Conservation (phyloP, 768 basidiomycete genomes). For the Tulasnella sp. region DNA sequence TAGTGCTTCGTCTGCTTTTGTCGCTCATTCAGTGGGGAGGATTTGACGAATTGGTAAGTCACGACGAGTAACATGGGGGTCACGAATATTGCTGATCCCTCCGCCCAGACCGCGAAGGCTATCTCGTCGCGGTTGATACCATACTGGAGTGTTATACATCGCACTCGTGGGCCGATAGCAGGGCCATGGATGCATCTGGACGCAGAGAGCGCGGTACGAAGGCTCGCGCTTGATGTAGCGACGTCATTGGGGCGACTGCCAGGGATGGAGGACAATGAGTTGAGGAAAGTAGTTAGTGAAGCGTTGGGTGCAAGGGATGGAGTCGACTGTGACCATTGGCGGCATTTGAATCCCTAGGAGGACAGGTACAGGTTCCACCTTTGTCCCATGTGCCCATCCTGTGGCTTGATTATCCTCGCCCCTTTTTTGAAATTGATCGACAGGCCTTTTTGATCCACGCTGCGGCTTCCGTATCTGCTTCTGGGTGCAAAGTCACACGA, state of each 20-base stretch:
- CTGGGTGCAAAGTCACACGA: no score
- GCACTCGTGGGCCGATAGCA: slow-evolving; percentile 55
- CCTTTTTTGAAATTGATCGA: no score
- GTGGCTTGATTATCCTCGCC: no score
- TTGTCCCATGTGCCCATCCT: no score
- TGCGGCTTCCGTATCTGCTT: no score
- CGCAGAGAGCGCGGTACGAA: slow-evolving; percentile 33
- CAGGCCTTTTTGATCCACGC: no score
- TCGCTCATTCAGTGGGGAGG: slow-evolving; percentile 47
- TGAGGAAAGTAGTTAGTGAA: slow-evolving; percentile 2
- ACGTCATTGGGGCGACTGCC: neutral
- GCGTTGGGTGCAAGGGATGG: neutral
- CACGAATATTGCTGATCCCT: slow-evolving; percentile 3
- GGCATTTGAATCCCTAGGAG: no score
- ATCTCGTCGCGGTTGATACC: slow-evolving; percentile 58
- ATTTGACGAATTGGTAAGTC: slow-evolving; percentile 38
- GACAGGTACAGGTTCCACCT: no score
- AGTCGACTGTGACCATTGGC: no score
- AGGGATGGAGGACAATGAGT: neutral
- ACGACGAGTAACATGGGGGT: slow-evolving; percentile 11
- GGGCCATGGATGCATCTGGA: slow-evolving; percentile 76
- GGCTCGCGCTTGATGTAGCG: slow-evolving; percentile 55
- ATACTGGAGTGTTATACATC: slow-evolving; percentile 69
- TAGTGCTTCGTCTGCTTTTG: slow-evolving; percentile 27
- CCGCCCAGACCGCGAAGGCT: slow-evolving; percentile 26